Evolutionary conservation across 331 rosid species (phyloP).

Genomic region (Rhamnella rubrinervis): DNA sequence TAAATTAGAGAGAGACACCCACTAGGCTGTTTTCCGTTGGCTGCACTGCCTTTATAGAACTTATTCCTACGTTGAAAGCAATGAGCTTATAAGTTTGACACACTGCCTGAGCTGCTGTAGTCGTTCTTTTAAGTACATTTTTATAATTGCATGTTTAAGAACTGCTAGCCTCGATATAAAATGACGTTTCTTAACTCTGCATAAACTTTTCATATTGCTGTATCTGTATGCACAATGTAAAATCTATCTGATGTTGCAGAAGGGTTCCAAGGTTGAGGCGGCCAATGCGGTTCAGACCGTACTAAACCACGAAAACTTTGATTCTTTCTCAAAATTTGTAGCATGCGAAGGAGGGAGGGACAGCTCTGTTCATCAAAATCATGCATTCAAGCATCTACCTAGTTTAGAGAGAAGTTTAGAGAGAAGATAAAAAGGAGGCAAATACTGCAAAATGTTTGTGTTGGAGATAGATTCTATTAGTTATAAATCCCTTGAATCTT

Average conservation of each 20-base stretch:
- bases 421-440: constrained; percentile 23
- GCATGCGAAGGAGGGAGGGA: constrained; percentile 19
- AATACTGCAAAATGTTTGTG: constrained; percentile 25
- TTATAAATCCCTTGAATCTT: constrained; percentile 7
- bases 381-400: constrained; percentile 12
- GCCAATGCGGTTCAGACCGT: constrained; percentile 89
- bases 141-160: not conserved
- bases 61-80: not conserved
- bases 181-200: not conserved
- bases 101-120: not conserved
- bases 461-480: constrained; percentile 21
- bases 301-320: constrained; percentile 28
- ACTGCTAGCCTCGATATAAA: not conserved
- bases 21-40: not conserved
- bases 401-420: constrained; percentile 25
- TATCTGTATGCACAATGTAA: constrained; percentile 10
- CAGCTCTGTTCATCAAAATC: constrained; percentile 7
- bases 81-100: no score
- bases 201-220: not conserved
- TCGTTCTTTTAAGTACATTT: not conserved
- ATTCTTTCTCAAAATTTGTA: constrained; percentile 27
- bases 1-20: not conserved
- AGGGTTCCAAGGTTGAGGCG: constrained; percentile 93
- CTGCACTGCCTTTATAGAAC: not conserved
- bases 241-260: constrained; percentile 49